Evolutionary conservation across 805 yeast species (phyloP), one percentile per base, ranked within the genome.

Genomic region (Aciculoconidium aculeatum): DNA sequence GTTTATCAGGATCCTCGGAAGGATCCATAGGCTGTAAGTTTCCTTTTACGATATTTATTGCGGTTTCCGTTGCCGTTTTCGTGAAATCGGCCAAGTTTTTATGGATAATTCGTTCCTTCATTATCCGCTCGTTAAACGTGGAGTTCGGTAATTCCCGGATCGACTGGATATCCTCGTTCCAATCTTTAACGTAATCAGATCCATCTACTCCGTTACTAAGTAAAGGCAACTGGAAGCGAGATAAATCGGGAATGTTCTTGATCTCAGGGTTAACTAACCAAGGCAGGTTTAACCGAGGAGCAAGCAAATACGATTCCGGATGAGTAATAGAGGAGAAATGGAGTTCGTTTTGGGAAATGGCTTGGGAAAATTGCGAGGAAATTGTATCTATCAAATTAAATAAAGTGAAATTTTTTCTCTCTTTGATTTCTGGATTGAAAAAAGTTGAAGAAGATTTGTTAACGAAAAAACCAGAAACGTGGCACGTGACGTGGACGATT

Each of bases 111-210:
- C 79, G 75, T 50, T 92, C 98, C 43, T 88, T 72, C 26, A 78
- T 59, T 27, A 86, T 65, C 38, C 88, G 71, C 37, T 83, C 87
- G 31, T 72, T 72, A 31, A 85, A 55, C 14, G 71, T 53, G 2
- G 65, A 48, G 19, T 66, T 62, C 17, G 86, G 76, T 37, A 86
- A 66, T 41, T 87, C 96, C 39, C 76, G 73, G 27, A 85, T 68
- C 3, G 85, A 68, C 62, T 92, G 97, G 48, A 77, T 77, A 44
- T 92, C 96, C 41, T 82, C 95, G 53, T 87, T 87, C 83, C 94
- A 88, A 45, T 90, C 95, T 45, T 79, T 79, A 23, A 61, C 55
- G 12, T 59, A 51, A 28, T 71, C 78, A 16, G 72, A 68, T 23
- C 78, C 81, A 40, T 75, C 81, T 14, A 69, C 65, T 21, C 83